Evolutionary conservation across 1,139 yeast genomes (phyloP).

Genomic region (Scheffersomyces stambukii): DNA sequence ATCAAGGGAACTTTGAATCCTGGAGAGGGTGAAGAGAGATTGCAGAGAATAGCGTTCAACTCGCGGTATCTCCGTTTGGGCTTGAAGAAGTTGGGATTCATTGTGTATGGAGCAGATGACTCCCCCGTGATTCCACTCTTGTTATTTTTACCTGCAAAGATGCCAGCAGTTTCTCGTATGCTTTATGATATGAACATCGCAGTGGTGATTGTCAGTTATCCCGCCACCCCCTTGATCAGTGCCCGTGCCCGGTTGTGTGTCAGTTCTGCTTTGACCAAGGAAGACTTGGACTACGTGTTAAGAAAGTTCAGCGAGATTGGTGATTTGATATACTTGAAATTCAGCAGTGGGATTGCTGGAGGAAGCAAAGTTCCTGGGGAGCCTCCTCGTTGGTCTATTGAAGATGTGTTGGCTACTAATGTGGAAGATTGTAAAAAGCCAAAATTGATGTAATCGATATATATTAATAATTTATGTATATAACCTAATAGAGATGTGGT

Average conservation of each 20-base stretch:
- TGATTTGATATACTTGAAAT: slow-evolving; percentile 68
- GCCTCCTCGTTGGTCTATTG: slow-evolving; percentile 71
- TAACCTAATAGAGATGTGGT: background rate
- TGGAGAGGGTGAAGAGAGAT: slow-evolving; percentile 89
- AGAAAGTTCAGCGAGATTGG: slow-evolving; percentile 76
- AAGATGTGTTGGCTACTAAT: slow-evolving; percentile 69
- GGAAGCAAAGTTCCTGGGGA: slow-evolving; percentile 54
- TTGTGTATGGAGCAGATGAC: slow-evolving; percentile 92
- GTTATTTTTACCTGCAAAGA: slow-evolving; percentile 84
- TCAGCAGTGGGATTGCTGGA: slow-evolving; percentile 74
- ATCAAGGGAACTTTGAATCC: slow-evolving; percentile 82
- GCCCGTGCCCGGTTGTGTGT: slow-evolving; percentile 93
- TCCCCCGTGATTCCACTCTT: slow-evolving; percentile 93
- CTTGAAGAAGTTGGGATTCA: slow-evolving; percentile 85
- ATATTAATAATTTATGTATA: slow-evolving; percentile 3
- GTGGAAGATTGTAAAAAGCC: slow-evolving; percentile 64
- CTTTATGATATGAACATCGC: slow-evolving; percentile 80
- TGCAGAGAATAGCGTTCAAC: slow-evolving; percentile 91
- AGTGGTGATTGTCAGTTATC: slow-evolving; percentile 94
- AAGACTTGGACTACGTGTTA: slow-evolving; percentile 81
- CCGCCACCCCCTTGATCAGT: slow-evolving; percentile 90
- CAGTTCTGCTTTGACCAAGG: slow-evolving; percentile 87
- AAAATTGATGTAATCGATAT: slow-evolving; percentile 11
- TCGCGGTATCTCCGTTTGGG: slow-evolving; percentile 91
- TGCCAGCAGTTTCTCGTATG: slow-evolving; percentile 88